Conservation (phyloP, 371 early-diverging fungal species). For the Nematocida sp. region DNA sequence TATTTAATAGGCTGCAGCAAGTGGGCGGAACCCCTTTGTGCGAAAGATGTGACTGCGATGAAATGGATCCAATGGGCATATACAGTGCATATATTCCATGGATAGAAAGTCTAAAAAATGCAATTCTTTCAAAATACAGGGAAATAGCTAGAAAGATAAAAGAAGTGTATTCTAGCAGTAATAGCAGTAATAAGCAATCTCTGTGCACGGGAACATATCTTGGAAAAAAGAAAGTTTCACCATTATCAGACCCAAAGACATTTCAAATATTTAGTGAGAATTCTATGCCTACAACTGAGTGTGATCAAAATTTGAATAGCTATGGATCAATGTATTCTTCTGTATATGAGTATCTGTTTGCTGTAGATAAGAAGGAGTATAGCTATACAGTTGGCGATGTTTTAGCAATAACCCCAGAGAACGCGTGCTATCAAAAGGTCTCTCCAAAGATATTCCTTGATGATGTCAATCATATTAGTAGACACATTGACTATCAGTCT, state of each 20-base stretch:
- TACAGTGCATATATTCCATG: slow-evolving; percentile 34
- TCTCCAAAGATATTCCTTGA: slow-evolving; percentile 42
- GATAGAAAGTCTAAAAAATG: slow-evolving; percentile 1
- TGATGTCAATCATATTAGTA: not conserved
- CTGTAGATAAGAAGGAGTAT: slow-evolving; percentile 22
- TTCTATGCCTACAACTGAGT: not conserved
- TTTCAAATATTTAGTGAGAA: not conserved
- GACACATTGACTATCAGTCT: slow-evolving; percentile 59
- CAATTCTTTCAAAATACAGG: not conserved
- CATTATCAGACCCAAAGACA: not conserved
- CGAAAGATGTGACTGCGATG: slow-evolving; percentile 82
- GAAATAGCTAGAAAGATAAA: not conserved
- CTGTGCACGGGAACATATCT: not conserved
- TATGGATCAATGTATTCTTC: slow-evolving; percentile 46
- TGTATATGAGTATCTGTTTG: slow-evolving; percentile 61
- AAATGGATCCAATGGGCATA: slow-evolving; percentile 87
- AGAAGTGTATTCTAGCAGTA: not conserved
- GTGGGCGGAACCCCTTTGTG: slow-evolving; percentile 79
- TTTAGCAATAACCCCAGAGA: slow-evolving; percentile 63
- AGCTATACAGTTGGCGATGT: slow-evolving; percentile 66
- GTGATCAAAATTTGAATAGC: not conserved
- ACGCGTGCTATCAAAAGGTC: slow-evolving; percentile 57
- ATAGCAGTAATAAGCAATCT: not conserved
- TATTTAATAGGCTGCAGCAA: slow-evolving; percentile 79
- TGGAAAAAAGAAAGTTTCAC: not conserved